Evolutionary conservation across 345 rosid genomes (phyloP).

Genomic region (Tarenaya hassleriana): DNA sequence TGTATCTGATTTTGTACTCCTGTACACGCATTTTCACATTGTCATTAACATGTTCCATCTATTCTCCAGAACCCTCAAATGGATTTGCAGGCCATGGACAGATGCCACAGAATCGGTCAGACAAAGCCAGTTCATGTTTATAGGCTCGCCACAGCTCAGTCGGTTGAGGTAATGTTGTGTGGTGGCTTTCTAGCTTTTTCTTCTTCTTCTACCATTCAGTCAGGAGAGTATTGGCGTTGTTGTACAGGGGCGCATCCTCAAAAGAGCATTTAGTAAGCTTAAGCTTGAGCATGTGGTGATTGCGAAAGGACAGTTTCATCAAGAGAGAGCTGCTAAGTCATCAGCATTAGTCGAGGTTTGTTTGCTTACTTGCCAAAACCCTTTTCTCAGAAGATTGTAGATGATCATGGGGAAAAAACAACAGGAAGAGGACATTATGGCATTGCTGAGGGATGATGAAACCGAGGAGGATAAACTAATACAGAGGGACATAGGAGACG

Average conservation of each 20-base stretch:
- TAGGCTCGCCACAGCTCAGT: constrained; percentile 86
- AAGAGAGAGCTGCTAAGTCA: constrained; percentile 46
- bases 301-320: constrained; percentile 88
- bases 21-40: constrained; percentile 2
- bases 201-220: too few relatives aligned
- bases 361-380: too few relatives aligned
- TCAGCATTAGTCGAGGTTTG: constrained; percentile 42
- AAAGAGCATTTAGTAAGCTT: constrained; percentile 83
- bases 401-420: too few relatives aligned
- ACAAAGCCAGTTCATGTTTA: constrained; percentile 98
- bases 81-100: constrained; percentile 99
- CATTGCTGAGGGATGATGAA: constrained; percentile 68
- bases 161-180: constrained; percentile 91
- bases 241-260: constrained; percentile 76
- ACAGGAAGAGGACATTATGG: constrained; percentile 84
- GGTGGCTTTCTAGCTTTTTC: too few relatives aligned
- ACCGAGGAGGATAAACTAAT: constrained; percentile 83
- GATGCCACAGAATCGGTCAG: constrained; percentile 99
- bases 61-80: constrained; percentile 83
- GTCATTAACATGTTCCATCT: constrained; percentile 21
- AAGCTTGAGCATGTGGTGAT: constrained; percentile 98
- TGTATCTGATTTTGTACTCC: neutral
- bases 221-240: neutral
- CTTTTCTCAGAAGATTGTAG: too few relatives aligned
- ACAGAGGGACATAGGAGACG: constrained; percentile 77